phyloP scores from a whole-genome alignment of 441 rosid species.

The Cnidoscolus chayamansa region DNA sequence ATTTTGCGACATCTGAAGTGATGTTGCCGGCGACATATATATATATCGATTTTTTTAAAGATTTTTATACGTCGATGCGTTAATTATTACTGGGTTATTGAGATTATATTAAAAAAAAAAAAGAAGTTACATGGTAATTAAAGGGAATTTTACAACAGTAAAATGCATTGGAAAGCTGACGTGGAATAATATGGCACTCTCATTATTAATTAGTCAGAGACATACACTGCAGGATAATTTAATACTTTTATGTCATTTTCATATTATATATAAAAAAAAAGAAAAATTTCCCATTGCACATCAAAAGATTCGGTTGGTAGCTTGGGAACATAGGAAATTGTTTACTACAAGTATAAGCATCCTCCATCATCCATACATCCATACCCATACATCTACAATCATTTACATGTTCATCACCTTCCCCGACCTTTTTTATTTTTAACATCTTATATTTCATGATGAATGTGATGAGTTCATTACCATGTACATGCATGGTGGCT shows the following conservation, averaged over 20 bases:
- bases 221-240: slow-evolving; percentile 13
- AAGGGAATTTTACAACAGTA: slow-evolving; percentile 26
- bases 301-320: slow-evolving; percentile 58
- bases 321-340: slow-evolving; percentile 70
- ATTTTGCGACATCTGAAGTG: not conserved
- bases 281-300: slow-evolving; percentile 15
- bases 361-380: slow-evolving; percentile 23
- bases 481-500: too few species aligned
- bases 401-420: not conserved
- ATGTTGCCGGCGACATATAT: too few species aligned
- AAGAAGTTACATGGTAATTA: not conserved
- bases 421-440: too few species aligned
- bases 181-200: slow-evolving; percentile 22
- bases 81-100: too few species aligned
- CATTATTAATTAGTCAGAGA: slow-evolving; percentile 18
- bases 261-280: not conserved
- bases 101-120: too few species aligned
- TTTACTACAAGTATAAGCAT: slow-evolving; percentile 74
- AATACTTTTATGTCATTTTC: slow-evolving; percentile 46
- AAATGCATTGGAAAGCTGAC: slow-evolving; percentile 15
- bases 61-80: too few species aligned
- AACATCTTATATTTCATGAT: too few species aligned
- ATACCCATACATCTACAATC: not conserved
- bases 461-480: too few species aligned
- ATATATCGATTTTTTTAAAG: too few species aligned